These are phyloP conservation scores for Colletotrichum abscissum DNA, from an alignment of 2,329 filamentous ascomycete species.

Conservation along the genomic window DNA sequence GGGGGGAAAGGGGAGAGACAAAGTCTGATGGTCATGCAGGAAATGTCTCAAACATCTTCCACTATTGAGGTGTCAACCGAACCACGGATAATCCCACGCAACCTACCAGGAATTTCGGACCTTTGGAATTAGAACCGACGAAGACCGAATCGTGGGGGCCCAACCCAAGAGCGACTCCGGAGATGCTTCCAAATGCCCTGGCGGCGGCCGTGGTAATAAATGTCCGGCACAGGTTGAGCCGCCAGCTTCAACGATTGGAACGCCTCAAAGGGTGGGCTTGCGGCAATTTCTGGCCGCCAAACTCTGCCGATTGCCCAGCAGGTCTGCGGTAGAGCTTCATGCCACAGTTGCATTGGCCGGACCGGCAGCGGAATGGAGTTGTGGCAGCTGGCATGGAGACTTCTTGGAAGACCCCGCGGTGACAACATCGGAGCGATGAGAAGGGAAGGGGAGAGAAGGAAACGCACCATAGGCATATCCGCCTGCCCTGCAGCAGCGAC, in stretches of 20 bases:
- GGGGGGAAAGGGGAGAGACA: not conserved
- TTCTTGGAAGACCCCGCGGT: conserved; percentile 19
- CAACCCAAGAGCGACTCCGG: conserved; percentile 22
- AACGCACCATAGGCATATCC: conserved; percentile 26
- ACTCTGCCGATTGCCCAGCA: conserved; percentile 28
- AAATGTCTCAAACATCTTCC: conserved; percentile 13
- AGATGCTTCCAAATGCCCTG: conserved; percentile 2
- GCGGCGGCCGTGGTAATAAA: conserved; percentile 20
- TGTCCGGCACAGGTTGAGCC: conserved; percentile 13
- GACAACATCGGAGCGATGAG: conserved; percentile 20
- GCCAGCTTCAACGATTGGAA: conserved; percentile 31
- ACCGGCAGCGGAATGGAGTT: conserved; percentile 28
- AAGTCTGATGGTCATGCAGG: not conserved
- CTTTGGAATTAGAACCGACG: conserved; percentile 7
- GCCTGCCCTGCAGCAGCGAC: conserved; percentile 17
- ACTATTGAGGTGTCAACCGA: not conserved
- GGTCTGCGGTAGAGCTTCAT: conserved; percentile 27
- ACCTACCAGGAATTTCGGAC: not conserved
- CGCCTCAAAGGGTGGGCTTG: conserved; percentile 32
- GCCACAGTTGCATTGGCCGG: conserved; percentile 33
- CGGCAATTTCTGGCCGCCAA: conserved; percentile 32
- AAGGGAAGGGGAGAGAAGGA: conserved; percentile 9
- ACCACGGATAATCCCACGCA: not conserved
- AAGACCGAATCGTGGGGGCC: conserved; percentile 26
- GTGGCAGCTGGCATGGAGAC: conserved; percentile 6